phyloP scores from a whole-genome alignment of 257 asterid genomes.

The Salvia hispanica region DNA sequence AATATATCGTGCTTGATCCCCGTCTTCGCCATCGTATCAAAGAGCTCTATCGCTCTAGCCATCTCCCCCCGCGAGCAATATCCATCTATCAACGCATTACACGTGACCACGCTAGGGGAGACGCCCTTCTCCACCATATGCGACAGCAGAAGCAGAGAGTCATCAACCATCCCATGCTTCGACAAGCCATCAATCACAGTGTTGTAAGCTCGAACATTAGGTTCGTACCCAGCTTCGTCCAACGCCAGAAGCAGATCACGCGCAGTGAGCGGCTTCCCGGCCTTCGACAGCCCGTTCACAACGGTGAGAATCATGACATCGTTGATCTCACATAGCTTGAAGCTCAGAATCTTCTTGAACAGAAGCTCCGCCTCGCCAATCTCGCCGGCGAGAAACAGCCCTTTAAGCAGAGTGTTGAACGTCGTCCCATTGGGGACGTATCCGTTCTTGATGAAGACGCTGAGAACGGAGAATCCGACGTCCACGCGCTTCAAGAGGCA shows the following conservation, averaged over 20 bases:
- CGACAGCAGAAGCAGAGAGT: slow-evolving; percentile 28
- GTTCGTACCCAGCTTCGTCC: slow-evolving; percentile 8
- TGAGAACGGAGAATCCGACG: slow-evolving; percentile 37
- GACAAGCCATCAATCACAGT: slow-evolving; percentile 28
- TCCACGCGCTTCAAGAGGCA: slow-evolving; percentile 34
- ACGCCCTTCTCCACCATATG: slow-evolving; percentile 33
- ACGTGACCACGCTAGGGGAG: slow-evolving; percentile 22
- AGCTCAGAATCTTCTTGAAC: slow-evolving; percentile 18
- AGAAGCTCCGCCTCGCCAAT: not conserved
- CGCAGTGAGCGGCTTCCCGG: slow-evolving; percentile 16
- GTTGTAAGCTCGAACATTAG: slow-evolving; percentile 23
- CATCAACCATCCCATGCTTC: slow-evolving; percentile 30
- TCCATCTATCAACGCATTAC: slow-evolving; percentile 29
- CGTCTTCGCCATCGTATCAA: slow-evolving; percentile 18
- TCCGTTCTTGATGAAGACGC: slow-evolving; percentile 40
- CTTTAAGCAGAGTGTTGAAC: slow-evolving; percentile 30
- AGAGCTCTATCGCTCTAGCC: slow-evolving; percentile 25
- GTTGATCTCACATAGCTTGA: slow-evolving; percentile 21
- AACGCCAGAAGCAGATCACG: slow-evolving; percentile 9
- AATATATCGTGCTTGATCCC: slow-evolving; percentile 25
- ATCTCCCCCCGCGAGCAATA: slow-evolving; percentile 26
- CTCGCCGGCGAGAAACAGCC: slow-evolving; percentile 23
- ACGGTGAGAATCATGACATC: slow-evolving; percentile 28
- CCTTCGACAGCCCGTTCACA: slow-evolving; percentile 25
- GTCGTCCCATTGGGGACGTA: slow-evolving; percentile 26